Base-by-base conservation (phyloP, 192 early-diverging fungal species). In the Polychytrium aggregatum region DNA sequence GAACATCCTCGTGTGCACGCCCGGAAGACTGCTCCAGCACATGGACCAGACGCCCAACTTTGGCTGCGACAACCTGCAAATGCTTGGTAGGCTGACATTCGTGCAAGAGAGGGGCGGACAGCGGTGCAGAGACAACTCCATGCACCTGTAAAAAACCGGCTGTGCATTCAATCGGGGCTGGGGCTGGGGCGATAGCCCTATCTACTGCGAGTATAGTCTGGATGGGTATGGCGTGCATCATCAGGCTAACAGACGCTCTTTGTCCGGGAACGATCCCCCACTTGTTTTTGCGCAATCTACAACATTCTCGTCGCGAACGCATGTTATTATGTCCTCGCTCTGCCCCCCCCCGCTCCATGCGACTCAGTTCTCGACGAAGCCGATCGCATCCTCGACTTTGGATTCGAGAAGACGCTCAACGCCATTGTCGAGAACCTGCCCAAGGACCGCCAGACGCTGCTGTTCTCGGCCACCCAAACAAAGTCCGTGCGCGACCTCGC, bases 381-480 rank as follows among this genome's bases (percentile, higher is more conserved):
- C 21, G 95, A 98, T 70, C 76, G 92, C 50, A 88, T 93, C 79
- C 64, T 98, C 51, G 92, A 99, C 52, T 74, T 82, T 56, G 94
- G 92, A 44, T 98, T 98, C 62, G 90, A 96, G 57, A 82, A 82
- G 48, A 82, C 84, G 31, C 74, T 99, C 41, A 81, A 86, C 35
- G 79, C 79, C 5, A 99, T 99, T 54, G 78, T 99, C 31, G 73
- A 65, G 24, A 83, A 90, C 50, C 58, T 98, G 60, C 91, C 92
- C 14, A 73, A 59, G 26, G 64, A 85, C 25, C 70, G 95, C 25
- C 91, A 93, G 54, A 98, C 95, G 1, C 70, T 97, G 52, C 63
- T 98, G 39, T 98, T 98, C 48, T 95, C 92, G 33, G 95, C 95
- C 4, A 98, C 95, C 9, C 92, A 97, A 72, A 97, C 95, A 13